A percentile compares a stretch with the other conserved stretches of the same genome.
Conservation (phyloP, 1,284 basidiomycete species). For the Xerocomus minutiporus region DNA sequence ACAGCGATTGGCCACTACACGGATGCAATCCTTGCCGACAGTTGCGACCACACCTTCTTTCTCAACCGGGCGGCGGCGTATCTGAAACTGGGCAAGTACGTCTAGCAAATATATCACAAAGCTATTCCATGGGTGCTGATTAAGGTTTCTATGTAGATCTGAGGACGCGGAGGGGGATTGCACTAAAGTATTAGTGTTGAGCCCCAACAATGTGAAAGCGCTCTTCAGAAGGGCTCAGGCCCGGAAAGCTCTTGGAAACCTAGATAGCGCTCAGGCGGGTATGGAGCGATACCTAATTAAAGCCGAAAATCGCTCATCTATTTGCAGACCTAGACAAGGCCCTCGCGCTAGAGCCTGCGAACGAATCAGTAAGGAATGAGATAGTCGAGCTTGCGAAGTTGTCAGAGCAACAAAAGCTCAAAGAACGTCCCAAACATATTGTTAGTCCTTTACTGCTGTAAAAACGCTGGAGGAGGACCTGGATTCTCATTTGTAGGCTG, state of each 20-base stretch:
- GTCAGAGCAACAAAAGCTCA: constrained; percentile 32
- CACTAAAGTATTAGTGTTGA: constrained; percentile 49
- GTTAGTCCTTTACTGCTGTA: constrained; percentile 10
- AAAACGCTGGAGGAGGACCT: constrained; percentile 6
- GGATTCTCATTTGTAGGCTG: constrained; percentile 10
- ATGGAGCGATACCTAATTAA: constrained; percentile 14
- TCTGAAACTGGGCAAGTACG: constrained; percentile 82
- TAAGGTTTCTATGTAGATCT: constrained; percentile 38
- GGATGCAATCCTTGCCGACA: constrained; percentile 63
- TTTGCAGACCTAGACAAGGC: constrained; percentile 56
- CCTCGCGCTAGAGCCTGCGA: constrained; percentile 52
- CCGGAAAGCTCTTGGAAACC: constrained; percentile 45
- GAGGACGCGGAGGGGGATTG: constrained; percentile 76
- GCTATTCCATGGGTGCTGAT: constrained; percentile 5
- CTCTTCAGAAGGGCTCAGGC: constrained; percentile 71
- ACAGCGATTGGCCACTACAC: constrained; percentile 67
- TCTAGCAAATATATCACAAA: constrained; percentile 14
- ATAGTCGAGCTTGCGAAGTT: constrained; percentile 43
- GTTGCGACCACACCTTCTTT: constrained; percentile 59
- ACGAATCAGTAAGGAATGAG: constrained; percentile 55
- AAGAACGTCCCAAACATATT: constrained; percentile 25
- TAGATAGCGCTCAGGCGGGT: constrained; percentile 57
- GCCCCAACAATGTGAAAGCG: constrained; percentile 62
- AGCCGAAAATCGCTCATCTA: constrained; percentile 8
- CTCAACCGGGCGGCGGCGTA: constrained; percentile 81